Conservation (phyloP, 202 grass and related monocot species). For the Elaeis oleifera region DNA sequence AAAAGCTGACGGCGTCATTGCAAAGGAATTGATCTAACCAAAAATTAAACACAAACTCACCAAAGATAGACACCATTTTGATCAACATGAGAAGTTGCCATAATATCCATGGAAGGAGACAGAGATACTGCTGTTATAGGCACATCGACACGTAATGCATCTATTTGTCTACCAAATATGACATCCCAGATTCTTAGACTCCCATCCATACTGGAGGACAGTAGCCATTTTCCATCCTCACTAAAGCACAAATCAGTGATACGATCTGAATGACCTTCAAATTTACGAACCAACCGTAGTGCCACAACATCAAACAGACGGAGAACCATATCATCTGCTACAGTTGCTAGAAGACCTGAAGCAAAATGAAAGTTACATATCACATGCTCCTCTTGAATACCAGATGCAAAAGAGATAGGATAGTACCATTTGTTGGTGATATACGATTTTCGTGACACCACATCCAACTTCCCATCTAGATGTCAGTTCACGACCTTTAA, state of each 20-base stretch:
- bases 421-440: conserved; percentile 80
- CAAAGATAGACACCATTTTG: conserved; percentile 98
- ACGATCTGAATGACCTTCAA: conserved; percentile 83
- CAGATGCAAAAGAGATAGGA: conserved; percentile 19
- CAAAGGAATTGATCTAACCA: background rate
- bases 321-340: conserved; percentile 75
- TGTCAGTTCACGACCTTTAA: conserved; percentile 64
- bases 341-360: conserved; percentile 76
- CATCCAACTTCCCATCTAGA: conserved; percentile 64
- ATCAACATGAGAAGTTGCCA: conserved; percentile 94
- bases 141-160: conserved; percentile 80
- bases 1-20: no score
- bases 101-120: conserved; percentile 87
- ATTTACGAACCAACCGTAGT: conserved; percentile 76
- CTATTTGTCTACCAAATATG: conserved; percentile 91
- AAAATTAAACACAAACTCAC: conserved; percentile 36
- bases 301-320: conserved; percentile 62
- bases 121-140: conserved; percentile 71
- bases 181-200: conserved; percentile 94
- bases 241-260: conserved; percentile 89
- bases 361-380: conserved; percentile 30
- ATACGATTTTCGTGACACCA: conserved; percentile 76
- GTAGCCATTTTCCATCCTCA: conserved; percentile 92
- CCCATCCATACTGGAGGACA: conserved; percentile 95
- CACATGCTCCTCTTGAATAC: conserved; percentile 9